Conservation (phyloP, 1,139 yeast genomes). For the Saccharomyces hybrid region DNA sequence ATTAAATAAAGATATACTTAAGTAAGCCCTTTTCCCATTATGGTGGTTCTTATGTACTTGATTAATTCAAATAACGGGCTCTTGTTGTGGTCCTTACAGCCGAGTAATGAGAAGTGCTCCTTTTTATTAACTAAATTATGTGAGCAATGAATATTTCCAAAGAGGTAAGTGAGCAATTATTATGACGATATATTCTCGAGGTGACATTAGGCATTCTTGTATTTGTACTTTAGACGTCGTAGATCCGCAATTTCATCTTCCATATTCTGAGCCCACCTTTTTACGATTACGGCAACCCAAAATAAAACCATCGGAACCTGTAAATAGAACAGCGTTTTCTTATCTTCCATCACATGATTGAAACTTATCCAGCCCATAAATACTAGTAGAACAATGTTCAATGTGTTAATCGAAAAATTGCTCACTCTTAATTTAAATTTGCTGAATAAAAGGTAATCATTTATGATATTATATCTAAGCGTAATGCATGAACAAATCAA, state of each 20-base stretch:
- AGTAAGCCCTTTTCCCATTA: no score
- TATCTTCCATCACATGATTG: constrained; percentile 7
- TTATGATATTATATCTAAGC: constrained; percentile 23
- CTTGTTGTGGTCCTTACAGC: background rate
- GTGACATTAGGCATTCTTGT: constrained; percentile 23
- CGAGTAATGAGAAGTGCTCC: background rate
- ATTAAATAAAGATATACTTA: no score
- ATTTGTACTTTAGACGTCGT: constrained; percentile 25
- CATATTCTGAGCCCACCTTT: constrained; percentile 19
- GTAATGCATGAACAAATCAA: constrained; percentile 24
- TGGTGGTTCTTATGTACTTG: no score
- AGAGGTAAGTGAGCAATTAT: background rate
- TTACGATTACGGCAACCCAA: constrained; percentile 16
- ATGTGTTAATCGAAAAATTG: constrained; percentile 15
- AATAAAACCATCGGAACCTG: constrained; percentile 24
- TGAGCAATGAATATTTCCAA: no score
- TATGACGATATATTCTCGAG: background rate
- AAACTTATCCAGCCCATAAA: constrained; percentile 21
- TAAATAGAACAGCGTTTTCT: constrained; percentile 10
- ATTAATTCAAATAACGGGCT: no score
- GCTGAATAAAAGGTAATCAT: constrained; percentile 14
- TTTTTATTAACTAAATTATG: no score
- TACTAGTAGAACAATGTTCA: constrained; percentile 19
- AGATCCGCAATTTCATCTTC: constrained; percentile 19
- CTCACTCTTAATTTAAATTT: constrained; percentile 15